Evolutionary conservation across 1,284 basidiomycete species (phyloP), one percentile per base, ranked within the genome.

Genomic region (Apiotrichum veenhuisii): DNA sequence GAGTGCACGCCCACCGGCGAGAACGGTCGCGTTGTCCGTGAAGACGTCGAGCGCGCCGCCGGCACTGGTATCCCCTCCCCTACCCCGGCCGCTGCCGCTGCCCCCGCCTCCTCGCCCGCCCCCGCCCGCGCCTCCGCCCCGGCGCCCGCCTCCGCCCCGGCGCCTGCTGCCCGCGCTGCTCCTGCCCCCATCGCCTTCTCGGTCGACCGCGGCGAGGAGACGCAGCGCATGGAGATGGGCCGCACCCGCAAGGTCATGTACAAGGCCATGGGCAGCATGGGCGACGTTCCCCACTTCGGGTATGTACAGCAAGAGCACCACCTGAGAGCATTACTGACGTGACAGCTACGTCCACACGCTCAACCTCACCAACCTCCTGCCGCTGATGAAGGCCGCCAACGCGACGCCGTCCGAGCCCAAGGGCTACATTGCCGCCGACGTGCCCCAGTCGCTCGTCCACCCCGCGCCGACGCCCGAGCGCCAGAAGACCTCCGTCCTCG

Each of bases 181-280:
- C 47, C 54, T 17, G 41, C 52, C 0, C 27, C 52, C 9, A 23
- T 46, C 37, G 23, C 51, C 20, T 42, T 25, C 20, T 51, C 55
- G 14, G 53, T 52, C 30, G 12, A 80, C 81, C 15, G 88, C 84
- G 2, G 83, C 73, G 63, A 91, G 83, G 68, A 87, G 84, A 37
- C 85, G 74, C 51, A 88, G 75, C 41, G 91, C 79, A 5, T 84
- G 80, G 43, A 88, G 66, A 57, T 63, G 56, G 87, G 87, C 18
- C 80, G 89, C 63, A 91, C 88, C 11, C 80, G 90, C 56, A 84
- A 86, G 71, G 85, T 84, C 38, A 92, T 92, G 89, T 92, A 84
- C 84, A 88, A 88, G 65, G 88, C 87, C 1, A 91, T 92, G 88
- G 83, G 81, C 22, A 87, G 86, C 27, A 70, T 71, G 64, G 71